A percentile compares a stretch with the other conserved stretches of the same genome.
Conservation (phyloP, 75 land plant species). For the Selaginella moellendorffii region DNA sequence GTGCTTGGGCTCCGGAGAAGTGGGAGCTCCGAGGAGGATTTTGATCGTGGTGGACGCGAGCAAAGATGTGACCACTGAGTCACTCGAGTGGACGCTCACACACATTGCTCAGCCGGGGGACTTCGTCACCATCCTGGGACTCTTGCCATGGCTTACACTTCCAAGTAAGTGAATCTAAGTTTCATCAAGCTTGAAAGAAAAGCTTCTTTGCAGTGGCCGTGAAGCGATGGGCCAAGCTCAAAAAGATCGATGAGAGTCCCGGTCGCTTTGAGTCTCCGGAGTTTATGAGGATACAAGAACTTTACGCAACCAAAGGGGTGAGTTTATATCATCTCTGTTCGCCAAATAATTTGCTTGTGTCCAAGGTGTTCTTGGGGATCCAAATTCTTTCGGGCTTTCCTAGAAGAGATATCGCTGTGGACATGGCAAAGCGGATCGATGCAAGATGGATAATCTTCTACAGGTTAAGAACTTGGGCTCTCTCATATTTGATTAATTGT, state of each 20-base stretch:
- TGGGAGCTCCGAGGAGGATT: background rate
- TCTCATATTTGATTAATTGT: background rate
- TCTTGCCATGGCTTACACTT: slow-evolving; percentile 24
- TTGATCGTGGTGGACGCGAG: slow-evolving; percentile 17
- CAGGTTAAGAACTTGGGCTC: slow-evolving; percentile 5
- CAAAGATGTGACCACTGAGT: slow-evolving; percentile 14
- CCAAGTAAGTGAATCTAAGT: slow-evolving; percentile 10
- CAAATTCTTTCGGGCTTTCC: slow-evolving; percentile 23
- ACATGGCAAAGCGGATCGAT: slow-evolving; percentile 14
- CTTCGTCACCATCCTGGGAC: slow-evolving; percentile 18
- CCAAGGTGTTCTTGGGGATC: slow-evolving; percentile 19
- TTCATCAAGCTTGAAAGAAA: background rate
- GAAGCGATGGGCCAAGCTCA: slow-evolving; percentile 17
- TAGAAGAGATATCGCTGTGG: slow-evolving; percentile 6
- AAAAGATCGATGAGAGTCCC: slow-evolving; percentile 7
- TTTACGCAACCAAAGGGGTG: slow-evolving; percentile 20
- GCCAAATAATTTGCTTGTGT: background rate
- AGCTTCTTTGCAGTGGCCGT: slow-evolving; percentile 6
- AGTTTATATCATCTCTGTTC: background rate
- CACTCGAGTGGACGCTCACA: slow-evolving; percentile 14
- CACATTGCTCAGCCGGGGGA: background rate
- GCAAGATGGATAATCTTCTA: slow-evolving; percentile 24
- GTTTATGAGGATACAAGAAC: slow-evolving; percentile 10
- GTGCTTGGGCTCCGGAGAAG: background rate
- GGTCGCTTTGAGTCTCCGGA: slow-evolving; percentile 12